phyloP scores from a whole-genome alignment of 2,329 filamentous ascomycete genomes.

The Talaromyces sp. region DNA sequence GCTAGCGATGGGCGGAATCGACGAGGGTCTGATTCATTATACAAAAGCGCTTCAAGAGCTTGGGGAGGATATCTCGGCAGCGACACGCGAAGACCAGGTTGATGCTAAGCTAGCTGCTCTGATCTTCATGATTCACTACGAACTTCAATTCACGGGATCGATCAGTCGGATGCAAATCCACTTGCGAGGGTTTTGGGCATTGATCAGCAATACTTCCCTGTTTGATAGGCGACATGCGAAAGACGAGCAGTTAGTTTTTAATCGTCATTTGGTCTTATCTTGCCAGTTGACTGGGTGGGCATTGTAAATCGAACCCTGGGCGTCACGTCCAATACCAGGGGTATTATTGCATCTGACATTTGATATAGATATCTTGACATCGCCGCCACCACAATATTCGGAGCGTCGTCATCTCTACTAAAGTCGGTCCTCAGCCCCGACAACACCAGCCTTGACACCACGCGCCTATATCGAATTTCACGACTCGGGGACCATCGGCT shows the following conservation, averaged over 20 bases:
- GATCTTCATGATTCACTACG: slow-evolving; percentile 7
- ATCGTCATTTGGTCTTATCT: slow-evolving; percentile 9
- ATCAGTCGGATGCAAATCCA: neutral
- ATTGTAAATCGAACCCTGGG: slow-evolving; percentile 3
- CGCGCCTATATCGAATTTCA: neutral
- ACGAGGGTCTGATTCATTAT: slow-evolving; percentile 5
- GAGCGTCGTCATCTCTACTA: neutral
- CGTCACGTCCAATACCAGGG: no score
- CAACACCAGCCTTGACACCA: neutral
- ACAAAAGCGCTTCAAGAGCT: slow-evolving; percentile 5
- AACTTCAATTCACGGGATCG: neutral
- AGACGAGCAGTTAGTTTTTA: neutral
- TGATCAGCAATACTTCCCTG: neutral
- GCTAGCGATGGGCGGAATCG: neutral
- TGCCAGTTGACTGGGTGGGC: slow-evolving; percentile 10
- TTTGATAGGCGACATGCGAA: neutral
- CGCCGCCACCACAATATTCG: slow-evolving; percentile 6
- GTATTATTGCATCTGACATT: neutral
- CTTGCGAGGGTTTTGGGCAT: slow-evolving; percentile 6
- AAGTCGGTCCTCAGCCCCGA: slow-evolving; percentile 1
- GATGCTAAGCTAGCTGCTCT: slow-evolving; percentile 11
- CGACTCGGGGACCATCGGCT: slow-evolving; percentile 7
- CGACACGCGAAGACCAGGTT: neutral
- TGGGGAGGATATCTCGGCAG: neutral
- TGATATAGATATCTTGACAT: slow-evolving; percentile 6